phyloP scores from a whole-genome alignment of 257 asterid species.

The Nicotiana knightiana region DNA sequence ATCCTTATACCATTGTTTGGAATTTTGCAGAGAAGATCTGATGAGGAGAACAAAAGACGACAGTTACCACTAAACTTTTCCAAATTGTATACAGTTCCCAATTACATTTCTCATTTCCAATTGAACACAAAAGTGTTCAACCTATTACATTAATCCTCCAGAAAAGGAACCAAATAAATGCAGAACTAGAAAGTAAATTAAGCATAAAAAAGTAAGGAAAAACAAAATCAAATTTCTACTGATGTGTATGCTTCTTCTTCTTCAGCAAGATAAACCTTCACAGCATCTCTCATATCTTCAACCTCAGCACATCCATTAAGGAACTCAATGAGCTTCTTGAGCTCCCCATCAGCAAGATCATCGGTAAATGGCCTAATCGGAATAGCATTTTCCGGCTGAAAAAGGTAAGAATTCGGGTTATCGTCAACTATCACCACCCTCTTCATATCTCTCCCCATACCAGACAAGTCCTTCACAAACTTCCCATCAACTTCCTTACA shows the following conservation, averaged over 20 bases:
- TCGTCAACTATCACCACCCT: slow-evolving; percentile 70
- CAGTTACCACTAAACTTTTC: background rate
- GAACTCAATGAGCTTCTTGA: slow-evolving; percentile 49
- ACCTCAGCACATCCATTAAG: slow-evolving; percentile 44
- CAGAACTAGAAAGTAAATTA: background rate
- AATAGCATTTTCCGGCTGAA: slow-evolving; percentile 72
- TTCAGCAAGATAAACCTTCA: slow-evolving; percentile 34
- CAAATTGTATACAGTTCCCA: background rate
- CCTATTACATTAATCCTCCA: slow-evolving; percentile 4
- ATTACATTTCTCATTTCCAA: background rate
- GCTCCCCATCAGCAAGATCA: slow-evolving; percentile 63
- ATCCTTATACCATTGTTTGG: background rate
- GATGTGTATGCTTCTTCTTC: slow-evolving; percentile 14
- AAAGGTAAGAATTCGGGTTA: slow-evolving; percentile 67
- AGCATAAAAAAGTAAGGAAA: background rate
- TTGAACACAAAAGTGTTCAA: slow-evolving; percentile 8
- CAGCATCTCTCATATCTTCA: slow-evolving; percentile 63
- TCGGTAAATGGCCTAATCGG: slow-evolving; percentile 62
- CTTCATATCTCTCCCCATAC: slow-evolving; percentile 66
- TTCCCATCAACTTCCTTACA: slow-evolving; percentile 70
- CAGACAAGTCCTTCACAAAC: slow-evolving; percentile 72
- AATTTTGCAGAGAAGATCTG: background rate
- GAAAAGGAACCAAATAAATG: slow-evolving; percentile 4
- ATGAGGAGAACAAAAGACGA: background rate
- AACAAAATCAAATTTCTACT: slow-evolving; percentile 10